Percentiles rank a stretch among this genome's conserved stretches.
These are phyloP conservation scores for Crithidia brevicula DNA, from an alignment of 208 protist species.

Conservation along the genomic window DNA sequence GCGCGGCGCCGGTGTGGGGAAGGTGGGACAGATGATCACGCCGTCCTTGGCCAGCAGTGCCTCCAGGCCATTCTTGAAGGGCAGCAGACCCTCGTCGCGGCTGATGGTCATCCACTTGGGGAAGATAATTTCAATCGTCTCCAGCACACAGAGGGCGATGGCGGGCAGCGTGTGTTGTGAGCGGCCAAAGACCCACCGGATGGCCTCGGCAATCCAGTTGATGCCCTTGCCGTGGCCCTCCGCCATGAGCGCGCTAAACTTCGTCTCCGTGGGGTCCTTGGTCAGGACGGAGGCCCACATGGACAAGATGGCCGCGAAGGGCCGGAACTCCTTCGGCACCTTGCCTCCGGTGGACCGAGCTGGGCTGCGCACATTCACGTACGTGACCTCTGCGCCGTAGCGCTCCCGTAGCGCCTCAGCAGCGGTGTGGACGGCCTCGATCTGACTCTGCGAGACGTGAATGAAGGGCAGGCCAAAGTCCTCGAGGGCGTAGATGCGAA, in stretches of 20 bases:
- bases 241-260: conserved; percentile 69
- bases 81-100: conserved; percentile 23
- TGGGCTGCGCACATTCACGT: conserved; percentile 73
- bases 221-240: conserved; percentile 44
- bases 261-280: conserved; percentile 61
- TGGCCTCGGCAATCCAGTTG: conserved; percentile 64
- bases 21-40: conserved; percentile 76
- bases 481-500: conserved; percentile 84
- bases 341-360: conserved; percentile 61
- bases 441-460: conserved; percentile 50
- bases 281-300: conserved; percentile 76
- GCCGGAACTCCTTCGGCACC: conserved; percentile 57
- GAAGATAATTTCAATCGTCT: conserved; percentile 50
- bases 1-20: conserved; percentile 65
- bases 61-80: conserved; percentile 76
- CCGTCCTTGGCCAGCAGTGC: conserved; percentile 66
- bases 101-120: conserved; percentile 50
- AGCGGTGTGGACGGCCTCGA: conserved; percentile 60
- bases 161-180: conserved; percentile 81
- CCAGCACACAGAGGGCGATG: conserved; percentile 71
- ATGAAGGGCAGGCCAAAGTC: conserved; percentile 74
- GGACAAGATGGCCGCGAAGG: conserved; percentile 61
- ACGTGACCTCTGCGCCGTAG: conserved; percentile 68
- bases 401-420: conserved; percentile 53
- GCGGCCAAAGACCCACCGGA: conserved; percentile 63